Evolutionary conservation across 2,329 filamentous ascomycete genomes (phyloP), one percentile per base, ranked within the genome.

Genomic region (Epichloe scottii): DNA sequence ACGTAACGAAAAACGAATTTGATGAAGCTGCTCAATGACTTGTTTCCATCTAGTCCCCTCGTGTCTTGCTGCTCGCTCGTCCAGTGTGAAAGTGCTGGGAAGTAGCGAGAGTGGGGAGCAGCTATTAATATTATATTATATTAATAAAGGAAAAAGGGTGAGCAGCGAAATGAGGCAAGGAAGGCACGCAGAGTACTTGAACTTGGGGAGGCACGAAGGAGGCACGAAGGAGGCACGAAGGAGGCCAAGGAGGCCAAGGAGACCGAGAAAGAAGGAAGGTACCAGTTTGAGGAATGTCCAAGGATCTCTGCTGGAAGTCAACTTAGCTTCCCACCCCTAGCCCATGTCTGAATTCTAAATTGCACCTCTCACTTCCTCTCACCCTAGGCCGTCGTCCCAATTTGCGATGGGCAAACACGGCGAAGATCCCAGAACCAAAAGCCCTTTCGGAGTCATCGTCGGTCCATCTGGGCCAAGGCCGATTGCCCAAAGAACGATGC

Each of bases 321-420:
- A 44, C 42, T 17, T 7, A 46, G 23, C 14, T 42, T 46, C 38
- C 38, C 21, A 47, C 12, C 34, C 42, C 39, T 11, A 35, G 42
- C 40, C 34, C 41, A 43, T 47, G 49, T 47, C 43, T 46, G 49
- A 48, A 54, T 54, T 51, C 35, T 39, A 35, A 47, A 30, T 30
- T 30, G 30, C 30, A 30, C 30, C 30, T 30, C 30, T 30, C 30
- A 30, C 30, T 30, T 10, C 8, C 30, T 30, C 30, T 30, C 50
- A 17, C 17, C 39, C 35, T 11, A 40, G 14, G 23, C 21, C 35
- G 40, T 19, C 35, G 37, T 30, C 35, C 34, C 40, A 40, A 34
- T 39, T 23, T 46, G 39, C 44, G 35, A 44, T 42, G 39, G 30
- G 43, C 43, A 35, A 50, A 44, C 40, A 40, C 40, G 48, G 48